Base-by-base conservation (phyloP, 1,284 basidiomycete species). In the Stygiomarasmius scandens region DNA sequence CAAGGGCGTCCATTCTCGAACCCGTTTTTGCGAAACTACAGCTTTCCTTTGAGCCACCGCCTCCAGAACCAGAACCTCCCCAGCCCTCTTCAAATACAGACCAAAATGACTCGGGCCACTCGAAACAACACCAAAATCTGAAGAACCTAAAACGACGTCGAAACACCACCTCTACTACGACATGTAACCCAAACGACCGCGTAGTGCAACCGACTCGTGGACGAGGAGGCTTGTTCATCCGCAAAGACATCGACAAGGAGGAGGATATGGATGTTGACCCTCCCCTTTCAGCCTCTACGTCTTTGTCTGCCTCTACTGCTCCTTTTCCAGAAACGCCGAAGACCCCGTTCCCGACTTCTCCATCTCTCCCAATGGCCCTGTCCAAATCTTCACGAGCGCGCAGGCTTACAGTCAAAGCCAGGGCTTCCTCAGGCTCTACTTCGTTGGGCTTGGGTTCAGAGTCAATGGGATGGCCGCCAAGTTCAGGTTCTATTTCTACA, bases 71-170 rank as follows among this genome's bases (percentile, higher is more conserved):
- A 43, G 76, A 76, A 3, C 75, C 77, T 38, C 73, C 76, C 20
- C 75, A 80, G 12, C 77, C 77, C 14, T 49, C 49, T 10, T 38
- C 22, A 1, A 22, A 27, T 16, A 2, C 50, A 49, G 9, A 19
- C 27, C 24, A 71, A 74, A n/a, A n/a, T n/a, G n/a, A n/a, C n/a
- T n/a, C n/a, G n/a, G n/a, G n/a, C n/a, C n/a, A n/a, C n/a, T n/a
- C n/a, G n/a, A n/a, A n/a, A n/a, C n/a, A n/a, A 46, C 9, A 29
- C 49, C 25, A 50, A 29, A 25, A 74, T 78, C 56, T 84, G 48
- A 73, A 79, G 43, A 78, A 85, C 64, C 69, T 85, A 51, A 86
- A 84, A 71, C 79, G 78, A 62, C 73, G 81, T 52, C 81, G 76
- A 60, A 76, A 83, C n/a, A 68, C 61, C n/a, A n/a, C n/a, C n/a